Base-by-base conservation (phyloP, 2,329 filamentous ascomycete species). In the Aureobasidium vineae region DNA sequence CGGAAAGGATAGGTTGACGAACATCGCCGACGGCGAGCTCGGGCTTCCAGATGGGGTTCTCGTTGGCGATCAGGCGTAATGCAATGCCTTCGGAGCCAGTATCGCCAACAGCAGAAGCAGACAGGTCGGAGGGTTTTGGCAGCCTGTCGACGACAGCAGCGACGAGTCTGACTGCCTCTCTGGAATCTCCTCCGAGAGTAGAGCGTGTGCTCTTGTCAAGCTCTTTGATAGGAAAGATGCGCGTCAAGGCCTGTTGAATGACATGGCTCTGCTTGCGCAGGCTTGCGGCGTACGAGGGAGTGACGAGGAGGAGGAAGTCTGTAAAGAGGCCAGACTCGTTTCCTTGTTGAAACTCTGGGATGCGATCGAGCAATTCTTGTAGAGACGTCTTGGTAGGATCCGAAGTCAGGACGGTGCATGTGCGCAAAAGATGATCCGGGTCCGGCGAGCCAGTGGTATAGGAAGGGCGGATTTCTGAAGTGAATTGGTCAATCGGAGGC, bases 61-160 rank as follows among this genome's bases (percentile, higher is more conserved):
- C 33, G 11, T 63, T 53, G 8, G 45, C 60, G 6, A 52, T 33
- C 19, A 63, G 10, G 41, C 45, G 19, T 6, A 63, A 3, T 2
- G 60, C 45, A 31, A 63, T 63, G 6, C 60, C 60, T 23, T 67
- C 65, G 6, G 50, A 56, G 16, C 65, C 65, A 33, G 15, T 50
- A n/a, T 56, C 50, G 10, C 40, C 41, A 31, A 53, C 56, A 10
- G 65, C 43, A 31, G 57, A 56, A 26, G 47, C 57, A 31, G 41
- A 33, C 36, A 41, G 10, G 5, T 28, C 43, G 3, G 38, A 47
- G 8, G 66, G 66, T n/a, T 15, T 65, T 16, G 68, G 68, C 10
- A 69, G 16, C 23, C 66, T 67, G 50, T 69, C 68, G n/a, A 69
- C 68, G 3, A 69, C 67, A 2, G 68, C 68, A 10, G 68, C 65